Evolutionary conservation across 1,284 basidiomycete species (phyloP).

Genomic region (Pyrrhoderma noxium): DNA sequence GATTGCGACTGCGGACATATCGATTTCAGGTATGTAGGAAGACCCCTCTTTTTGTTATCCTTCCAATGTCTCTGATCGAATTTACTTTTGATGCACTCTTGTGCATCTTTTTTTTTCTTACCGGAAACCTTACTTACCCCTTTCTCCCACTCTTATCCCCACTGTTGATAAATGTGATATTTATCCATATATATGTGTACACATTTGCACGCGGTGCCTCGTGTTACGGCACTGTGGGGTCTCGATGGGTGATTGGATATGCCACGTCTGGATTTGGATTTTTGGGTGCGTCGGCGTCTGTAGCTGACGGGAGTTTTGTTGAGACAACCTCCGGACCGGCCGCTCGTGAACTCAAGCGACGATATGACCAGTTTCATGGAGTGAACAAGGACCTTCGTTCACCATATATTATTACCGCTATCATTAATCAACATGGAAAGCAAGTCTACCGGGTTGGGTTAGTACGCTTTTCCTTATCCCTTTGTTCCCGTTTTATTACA

Average conservation of each 20-base stretch:
- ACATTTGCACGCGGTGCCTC: not conserved
- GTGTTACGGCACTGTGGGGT: too few relatives aligned
- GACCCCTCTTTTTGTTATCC: not conserved
- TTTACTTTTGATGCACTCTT: constrained; percentile 11
- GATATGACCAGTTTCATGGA: constrained; percentile 60
- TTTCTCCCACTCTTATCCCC: too few relatives aligned
- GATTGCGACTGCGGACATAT: constrained; percentile 50
- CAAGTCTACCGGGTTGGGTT: constrained; percentile 69
- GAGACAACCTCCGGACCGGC: constrained; percentile 69
- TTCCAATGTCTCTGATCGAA: constrained; percentile 15
- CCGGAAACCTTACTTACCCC: too few relatives aligned
- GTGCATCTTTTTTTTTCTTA: constrained; percentile 8
- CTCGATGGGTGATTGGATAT: too few relatives aligned
- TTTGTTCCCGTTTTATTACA: too few relatives aligned
- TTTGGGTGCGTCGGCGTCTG: too few relatives aligned
- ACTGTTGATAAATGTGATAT: too few relatives aligned
- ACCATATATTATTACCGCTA: constrained; percentile 70
- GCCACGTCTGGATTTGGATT: too few relatives aligned
- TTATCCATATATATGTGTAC: not conserved
- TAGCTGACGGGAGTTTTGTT: constrained; percentile 68
- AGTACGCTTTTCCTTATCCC: constrained; percentile 25
- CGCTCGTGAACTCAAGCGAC: constrained; percentile 64
- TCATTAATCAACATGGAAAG: constrained; percentile 70
- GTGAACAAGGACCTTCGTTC: constrained; percentile 61
- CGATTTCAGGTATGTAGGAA: constrained; percentile 47